Conservation (phyloP, 2,329 filamentous ascomycete genomes). For the Lojkania enalia region DNA sequence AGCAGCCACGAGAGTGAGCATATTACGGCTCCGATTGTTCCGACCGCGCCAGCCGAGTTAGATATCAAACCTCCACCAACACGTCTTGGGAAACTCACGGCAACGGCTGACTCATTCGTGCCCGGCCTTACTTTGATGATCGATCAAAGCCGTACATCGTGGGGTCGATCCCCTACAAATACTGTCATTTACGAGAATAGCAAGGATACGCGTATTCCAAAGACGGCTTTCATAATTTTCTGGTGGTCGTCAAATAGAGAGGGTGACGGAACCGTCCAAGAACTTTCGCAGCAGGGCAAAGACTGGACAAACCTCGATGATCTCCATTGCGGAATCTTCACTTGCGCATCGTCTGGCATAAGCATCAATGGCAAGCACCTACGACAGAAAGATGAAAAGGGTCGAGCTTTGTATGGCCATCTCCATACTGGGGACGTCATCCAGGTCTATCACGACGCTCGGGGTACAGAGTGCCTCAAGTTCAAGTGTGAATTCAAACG, state of each 20-base stretch:
- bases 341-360: slow-evolving; percentile 76
- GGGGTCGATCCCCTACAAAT: slow-evolving; percentile 73
- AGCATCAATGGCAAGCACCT: slow-evolving; percentile 74
- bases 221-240: slow-evolving; percentile 77
- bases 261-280: slow-evolving; percentile 62
- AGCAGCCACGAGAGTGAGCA: slow-evolving; percentile 4
- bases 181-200: slow-evolving; percentile 67
- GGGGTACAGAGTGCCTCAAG: slow-evolving; percentile 38
- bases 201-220: slow-evolving; percentile 73
- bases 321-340: slow-evolving; percentile 73
- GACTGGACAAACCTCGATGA: slow-evolving; percentile 58
- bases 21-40: slow-evolving; percentile 14
- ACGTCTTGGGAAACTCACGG: slow-evolving; percentile 67
- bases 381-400: slow-evolving; percentile 56
- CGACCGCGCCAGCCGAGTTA: slow-evolving; percentile 25
- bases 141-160: slow-evolving; percentile 69
- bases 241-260: slow-evolving; percentile 64
- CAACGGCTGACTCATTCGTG: slow-evolving; percentile 67
- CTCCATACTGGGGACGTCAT: slow-evolving; percentile 78
- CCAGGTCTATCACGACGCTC: slow-evolving; percentile 65
- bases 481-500: slow-evolving; percentile 51
- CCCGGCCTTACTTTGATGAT: slow-evolving; percentile 65
- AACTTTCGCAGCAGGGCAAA: slow-evolving; percentile 49
- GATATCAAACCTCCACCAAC: slow-evolving; percentile 46
- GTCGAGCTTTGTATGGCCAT: slow-evolving; percentile 62